phyloP scores from a whole-genome alignment of 345 rosid species.

The Euphorbia peplus region DNA sequence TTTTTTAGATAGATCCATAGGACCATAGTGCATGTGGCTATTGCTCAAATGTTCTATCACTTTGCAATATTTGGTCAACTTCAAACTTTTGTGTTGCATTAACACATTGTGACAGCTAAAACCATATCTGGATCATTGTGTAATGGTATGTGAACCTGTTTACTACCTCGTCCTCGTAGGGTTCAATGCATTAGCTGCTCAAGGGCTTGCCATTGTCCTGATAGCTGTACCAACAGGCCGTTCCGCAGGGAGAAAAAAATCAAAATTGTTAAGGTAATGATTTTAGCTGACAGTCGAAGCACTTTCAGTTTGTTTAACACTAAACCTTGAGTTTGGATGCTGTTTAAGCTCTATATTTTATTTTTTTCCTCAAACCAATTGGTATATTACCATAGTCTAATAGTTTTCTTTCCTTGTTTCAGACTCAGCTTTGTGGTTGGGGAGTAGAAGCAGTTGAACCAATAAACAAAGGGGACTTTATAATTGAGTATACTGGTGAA shows the following conservation, averaged over 20 bases:
- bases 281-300: background rate
- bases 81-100: background rate
- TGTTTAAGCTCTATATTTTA: no score
- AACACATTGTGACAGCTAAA: background rate
- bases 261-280: constrained; percentile 68
- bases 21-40: background rate
- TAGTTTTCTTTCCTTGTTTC: constrained; percentile 26
- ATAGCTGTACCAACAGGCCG: constrained; percentile 86
- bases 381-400: background rate
- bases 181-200: constrained; percentile 94
- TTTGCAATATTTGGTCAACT: background rate
- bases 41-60: background rate
- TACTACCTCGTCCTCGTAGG: constrained; percentile 31
- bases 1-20: no score
- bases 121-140: background rate
- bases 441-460: constrained; percentile 90
- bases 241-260: constrained; percentile 88
- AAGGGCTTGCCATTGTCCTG: constrained; percentile 73
- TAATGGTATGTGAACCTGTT: constrained; percentile 10
- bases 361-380: background rate
- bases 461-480: constrained; percentile 65
- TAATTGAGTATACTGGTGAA: constrained; percentile 94
- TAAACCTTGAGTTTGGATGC: background rate
- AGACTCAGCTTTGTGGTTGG: constrained; percentile 96
- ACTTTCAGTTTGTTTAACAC: background rate